Percentiles rank a stretch among this genome's conserved stretches.
Evolutionary conservation across 208 protist genomes (phyloP).

Genomic region (Angomonas ambiguus): DNA sequence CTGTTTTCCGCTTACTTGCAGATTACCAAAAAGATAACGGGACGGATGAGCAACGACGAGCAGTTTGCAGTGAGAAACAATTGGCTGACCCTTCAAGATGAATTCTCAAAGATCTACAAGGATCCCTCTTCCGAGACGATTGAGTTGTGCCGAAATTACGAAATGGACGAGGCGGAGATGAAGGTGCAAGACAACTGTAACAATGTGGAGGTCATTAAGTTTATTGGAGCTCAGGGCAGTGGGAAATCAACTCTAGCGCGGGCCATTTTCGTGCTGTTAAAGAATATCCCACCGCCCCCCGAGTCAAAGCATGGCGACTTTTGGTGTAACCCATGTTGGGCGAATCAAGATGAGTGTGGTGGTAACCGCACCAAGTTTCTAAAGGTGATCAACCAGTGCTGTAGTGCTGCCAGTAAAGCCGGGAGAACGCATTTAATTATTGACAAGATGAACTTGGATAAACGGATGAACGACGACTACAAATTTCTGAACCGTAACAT

Average conservation of each 20-base stretch:
- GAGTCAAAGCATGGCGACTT: slow-evolving; percentile 59
- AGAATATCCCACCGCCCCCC: slow-evolving; percentile 21
- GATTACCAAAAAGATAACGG: slow-evolving; percentile 23
- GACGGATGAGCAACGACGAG: slow-evolving; percentile 16
- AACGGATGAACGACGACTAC: slow-evolving; percentile 40
- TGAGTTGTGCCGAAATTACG: slow-evolving; percentile 23
- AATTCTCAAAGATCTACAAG: slow-evolving; percentile 24
- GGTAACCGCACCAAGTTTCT: slow-evolving; percentile 31
- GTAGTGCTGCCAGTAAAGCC: slow-evolving; percentile 14
- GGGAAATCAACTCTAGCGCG: slow-evolving; percentile 65
- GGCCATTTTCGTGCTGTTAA: slow-evolving; percentile 36
- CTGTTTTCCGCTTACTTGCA: slow-evolving; percentile 51
- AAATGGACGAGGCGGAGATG: slow-evolving; percentile 8
- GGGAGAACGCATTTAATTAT: slow-evolving; percentile 47
- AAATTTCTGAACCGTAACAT: slow-evolving; percentile 17
- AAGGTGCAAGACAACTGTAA: background rate
- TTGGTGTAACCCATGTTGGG: slow-evolving; percentile 34
- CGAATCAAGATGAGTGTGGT: slow-evolving; percentile 68
- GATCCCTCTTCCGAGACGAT: slow-evolving; percentile 13
- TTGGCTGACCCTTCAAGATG: slow-evolving; percentile 33
- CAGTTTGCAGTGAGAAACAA: slow-evolving; percentile 23
- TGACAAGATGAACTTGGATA: slow-evolving; percentile 77
- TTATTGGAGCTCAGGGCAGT: slow-evolving; percentile 55
- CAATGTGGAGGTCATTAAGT: slow-evolving; percentile 44
- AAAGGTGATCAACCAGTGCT: background rate